Base-by-base conservation (phyloP, 495 filamentous ascomycete genomes). In the Podospora pseudopauciseta region DNA sequence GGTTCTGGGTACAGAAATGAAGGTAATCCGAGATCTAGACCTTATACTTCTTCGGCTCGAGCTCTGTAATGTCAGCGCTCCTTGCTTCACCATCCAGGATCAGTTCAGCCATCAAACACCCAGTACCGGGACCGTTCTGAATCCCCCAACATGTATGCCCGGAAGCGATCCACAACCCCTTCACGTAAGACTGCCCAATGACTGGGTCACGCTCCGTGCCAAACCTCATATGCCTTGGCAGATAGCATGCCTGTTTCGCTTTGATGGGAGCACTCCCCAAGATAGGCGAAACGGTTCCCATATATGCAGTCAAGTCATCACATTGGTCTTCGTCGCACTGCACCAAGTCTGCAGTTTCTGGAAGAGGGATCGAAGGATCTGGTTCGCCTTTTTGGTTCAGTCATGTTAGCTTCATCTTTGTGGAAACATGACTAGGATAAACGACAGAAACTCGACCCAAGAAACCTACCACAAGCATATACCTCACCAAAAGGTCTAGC, bases 91-190 rank as follows among this genome's bases (percentile, higher is more conserved):
- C 93, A 65, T 96, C 92, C 73, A 94, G 90, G 4, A 96, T 81
- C 77, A 95, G 86, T 74, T 94, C 92, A 67, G 90, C 91, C 80
- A 99, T 90, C 49, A 96, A 78, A 82, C 90, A 92, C 4, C 94
- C 95, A 20, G 94, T 97, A 6, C 87, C 96, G 4, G 94, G 93
- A 3, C 88, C 93, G 83, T 99, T 99, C 78, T 97, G 94, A 63
- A 99, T 97, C 18, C 94, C 94, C 95, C 95, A 98, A 78, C 95
- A 98, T 3, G 92, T 97, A 80, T 99, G 95, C 15, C 95, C 95
- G 6, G 92, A 85, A 2, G 96, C 95, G 69, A 99, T 80, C 75
- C 93, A 88, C 49, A 97, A 73, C 0, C 96, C 93, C 26, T 89
- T 87, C 1, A 89, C 86, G 4, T 87, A 84, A 26, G 93, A 92